Base-by-base conservation (phyloP, 768 basidiomycete genomes). In the Botryobasidium botryosum region DNA sequence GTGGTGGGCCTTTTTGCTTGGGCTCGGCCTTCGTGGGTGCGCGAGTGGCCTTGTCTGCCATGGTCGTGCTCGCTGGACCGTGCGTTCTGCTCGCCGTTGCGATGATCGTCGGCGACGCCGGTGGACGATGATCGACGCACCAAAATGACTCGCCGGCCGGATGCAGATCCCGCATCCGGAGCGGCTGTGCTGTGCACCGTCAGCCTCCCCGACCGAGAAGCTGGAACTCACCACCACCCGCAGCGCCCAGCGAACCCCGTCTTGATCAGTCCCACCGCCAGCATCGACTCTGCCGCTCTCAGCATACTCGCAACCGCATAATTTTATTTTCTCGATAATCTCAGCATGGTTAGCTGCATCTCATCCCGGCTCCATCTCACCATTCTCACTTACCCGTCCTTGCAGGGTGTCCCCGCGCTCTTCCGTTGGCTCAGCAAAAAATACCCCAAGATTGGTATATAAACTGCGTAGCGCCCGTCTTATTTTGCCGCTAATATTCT, bases 381-480 rank as follows among this genome's bases (percentile, higher is more conserved):
- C 20, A n/a, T 18, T 28, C 28, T 18, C 18, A 35, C 40, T 47
- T 43, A 42, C 21, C 18, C 18, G n/a, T 24, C 33, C 3, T 17
- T 35, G 31, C 52, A 92, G 91, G 91, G 91, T 77, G 91, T 96
- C 50, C 91, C 91, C 49, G 92, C 92, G 38, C 72, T 96, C 51
- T 97, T 97, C 66, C 78, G 92, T 58, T 99, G 92, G 91, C 71
- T 97, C 48, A 94, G 88, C 61, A 91, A 82, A 68, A 96, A 96
- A 63, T 99, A 99, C 61, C 90, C 92, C 42, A 96, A 87, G 71
- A 96, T 92, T 56, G 77, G 88, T 84, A 47, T 44, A 78, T 68
- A 2, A 10, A 52, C 23, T 48, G 32, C 12, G n/a, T 12, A 39
- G 8, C 32, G 5, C 21, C 49, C 29, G 20, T 35, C 17, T 10